phyloP scores from a whole-genome alignment of 2,329 filamentous ascomycete species.

The Xylaria sp. region DNA sequence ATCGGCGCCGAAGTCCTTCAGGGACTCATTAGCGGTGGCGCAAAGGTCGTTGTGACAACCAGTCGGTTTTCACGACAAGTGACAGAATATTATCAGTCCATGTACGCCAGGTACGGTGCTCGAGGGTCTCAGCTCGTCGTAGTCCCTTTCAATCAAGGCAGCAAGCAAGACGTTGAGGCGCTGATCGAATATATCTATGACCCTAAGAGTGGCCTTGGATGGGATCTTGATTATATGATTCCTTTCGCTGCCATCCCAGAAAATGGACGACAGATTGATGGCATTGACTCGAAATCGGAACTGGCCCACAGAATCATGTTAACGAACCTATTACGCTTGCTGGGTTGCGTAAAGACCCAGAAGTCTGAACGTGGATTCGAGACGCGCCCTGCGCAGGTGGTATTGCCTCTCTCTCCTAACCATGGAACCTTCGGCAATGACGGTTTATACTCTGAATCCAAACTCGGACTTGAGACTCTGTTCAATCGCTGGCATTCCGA shows the following conservation, averaged over 20 bases:
- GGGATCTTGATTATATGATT: slow-evolving; percentile 96
- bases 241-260: slow-evolving; percentile 98
- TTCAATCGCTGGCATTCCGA: slow-evolving; percentile 99
- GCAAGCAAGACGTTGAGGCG: slow-evolving; percentile 96
- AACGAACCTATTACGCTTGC: slow-evolving; percentile 91
- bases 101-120: slow-evolving; percentile 95
- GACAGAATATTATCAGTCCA: slow-evolving; percentile 98
- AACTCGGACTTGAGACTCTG: slow-evolving; percentile 94
- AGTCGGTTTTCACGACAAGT: slow-evolving; percentile 96
- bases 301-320: slow-evolving; percentile 99
- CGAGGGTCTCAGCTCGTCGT: slow-evolving; percentile 97
- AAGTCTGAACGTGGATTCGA: slow-evolving; percentile 90
- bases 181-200: slow-evolving; percentile 97
- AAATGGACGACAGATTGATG: slow-evolving; percentile 96
- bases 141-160: slow-evolving; percentile 98
- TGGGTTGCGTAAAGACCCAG: slow-evolving; percentile 90
- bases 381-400: slow-evolving; percentile 95
- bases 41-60: slow-evolving; percentile 96
- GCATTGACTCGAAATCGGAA: slow-evolving; percentile 96
- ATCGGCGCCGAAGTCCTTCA: slow-evolving; percentile 98
- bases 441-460: slow-evolving; percentile 97
- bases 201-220: slow-evolving; percentile 93
- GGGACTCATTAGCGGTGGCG: slow-evolving; percentile 94
- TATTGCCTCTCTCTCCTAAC: slow-evolving; percentile 95
- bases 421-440: slow-evolving; percentile 99